Evolutionary conservation across 2,329 filamentous ascomycete species (phyloP), one percentile per base, ranked within the genome.

Genomic region (Colletotrichum cuscutae): DNA sequence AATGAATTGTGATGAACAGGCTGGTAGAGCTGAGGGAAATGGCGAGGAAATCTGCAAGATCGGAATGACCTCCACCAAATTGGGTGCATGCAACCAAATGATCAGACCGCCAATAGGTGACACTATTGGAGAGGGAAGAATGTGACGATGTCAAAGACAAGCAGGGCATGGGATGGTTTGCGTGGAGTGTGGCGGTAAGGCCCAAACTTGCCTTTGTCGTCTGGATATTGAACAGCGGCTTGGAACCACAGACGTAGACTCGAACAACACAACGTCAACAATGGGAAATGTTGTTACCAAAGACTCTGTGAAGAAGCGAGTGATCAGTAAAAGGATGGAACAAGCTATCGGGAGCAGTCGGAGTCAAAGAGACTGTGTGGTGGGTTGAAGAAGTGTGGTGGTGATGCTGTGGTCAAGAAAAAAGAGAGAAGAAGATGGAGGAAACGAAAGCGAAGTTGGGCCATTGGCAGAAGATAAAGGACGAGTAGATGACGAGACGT

Each of bases 251-350:
- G 52, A 65, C 28, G 52, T 52, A 22, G 37, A 26, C 71, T 73
- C 58, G 52, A 62, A 54, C 49, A 35, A 69, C 65, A 54, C 49
- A 35, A 69, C 65, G 78, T 78, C 79, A 78, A 79, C 76, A 76
- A 81, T 77, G 81, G 79, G 79, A 82, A 82, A 84, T 83, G 83
- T 82, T 83, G 84, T 82, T 86, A 86, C 86, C 87, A 88, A 85
- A 85, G 84, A 83, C 81, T 82, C 80, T 84, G 84, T 83, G 80
- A 85, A 85, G 84, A 87, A 89, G 87, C 85, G 86, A 89, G 85
- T 80, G 85, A 81, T 81, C 79, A 83, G 84, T 86, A 86, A 87
- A 85, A 87, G 87, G 85, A 89, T 88, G 86, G 86, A 86, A 85
- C 85, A 82, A 88, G 86, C 86, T 89, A 89, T 86, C 84, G 58